Base-by-base conservation (phyloP, 495 filamentous ascomycete species). In the Penicillium flavigenum region DNA sequence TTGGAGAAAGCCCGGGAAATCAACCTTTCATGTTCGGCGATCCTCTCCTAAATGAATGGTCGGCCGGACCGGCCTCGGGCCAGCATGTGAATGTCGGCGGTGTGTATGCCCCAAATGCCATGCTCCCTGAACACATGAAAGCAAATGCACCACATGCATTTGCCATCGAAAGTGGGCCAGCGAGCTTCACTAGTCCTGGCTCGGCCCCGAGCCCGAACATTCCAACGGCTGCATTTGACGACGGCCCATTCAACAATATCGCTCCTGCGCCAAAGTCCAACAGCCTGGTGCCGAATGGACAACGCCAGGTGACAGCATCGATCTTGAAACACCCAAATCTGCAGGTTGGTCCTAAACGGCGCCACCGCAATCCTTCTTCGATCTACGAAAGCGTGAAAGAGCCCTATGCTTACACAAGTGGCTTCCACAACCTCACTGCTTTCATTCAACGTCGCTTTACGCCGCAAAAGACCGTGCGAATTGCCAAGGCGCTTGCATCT, bases 361-460 rank as follows among this genome's bases (percentile, higher is more conserved):
- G 82, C 16, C 80, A 79, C 42, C 84, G 84, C 36, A 91, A 96
- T 61, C 87, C 92, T 5, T 91, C 88, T 0, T 79, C 83, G 24
- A 91, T 97, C 59, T 98, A 98, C 74, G 84, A 89, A 53, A 88
- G 83, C 42, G 91, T 98, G 62, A 90, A 87, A 49, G 83, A 91
- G 62, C 91, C 95, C 22, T 97, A 98, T 66, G 83, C 88, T 9
- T 97, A 98, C 66, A 90, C 90, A 2, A 83, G 79, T 52, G 89
- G 90, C 42, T 97, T 96, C 73, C 94, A 98, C 76, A 87, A 85
- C 56, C 80, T 98, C 45, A 92, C 88, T 52, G 82, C 83, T n/a
- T 86, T 90, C 59, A 80, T 98, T 12, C 84, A 89, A 67, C 83
- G 83, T 22, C 88, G 92, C 10, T 96, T 96, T 67, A 64, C 76